Evolutionary conservation across 345 rosid species (phyloP), one percentile per base, ranked within the genome.

Genomic region (Excoecaria cochinchinensis): DNA sequence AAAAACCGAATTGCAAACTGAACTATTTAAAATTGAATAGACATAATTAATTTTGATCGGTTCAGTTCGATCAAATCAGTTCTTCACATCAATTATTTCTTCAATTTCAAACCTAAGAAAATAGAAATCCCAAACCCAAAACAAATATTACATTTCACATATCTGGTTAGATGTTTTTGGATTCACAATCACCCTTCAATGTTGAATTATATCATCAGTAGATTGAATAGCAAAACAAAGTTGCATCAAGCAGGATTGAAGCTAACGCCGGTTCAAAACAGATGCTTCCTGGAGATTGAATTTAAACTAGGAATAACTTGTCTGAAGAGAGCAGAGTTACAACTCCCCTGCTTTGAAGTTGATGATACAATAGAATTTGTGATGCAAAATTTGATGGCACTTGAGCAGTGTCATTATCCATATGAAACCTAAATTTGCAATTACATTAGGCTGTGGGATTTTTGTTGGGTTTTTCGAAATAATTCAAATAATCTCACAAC

Each of bases 381-480:
- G 8, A 38, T 77, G 5, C 72, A 68, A 14, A 77, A 77, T 55
- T 13, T 72, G 14, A 77, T 77, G 72, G 80, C 80, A 0, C 42
- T 63, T 3, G 72, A 77, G 67, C 58, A 52, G 25, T 71, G 70
- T 24, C 76, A 77, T 22, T 71, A 65, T 39, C 67, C 71, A 2
- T 8, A 21, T 0, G 52, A 72, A 24, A 67, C 72, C 3, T 58
- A 66, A n/a, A 47, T 72, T 0, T 71, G 76, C 76, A 39, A 47
- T 38, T 72, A 55, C 52, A 12, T 66, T 19, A 7, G 19, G 22
- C 40, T 71, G 4, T 40, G n/a, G 71, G 66, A 50, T 31, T 31
- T 31, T 31, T n/a, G n/a, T n/a, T n/a, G n/a, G n/a, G n/a, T n/a
- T n/a, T n/a, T n/a, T n/a, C n/a, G n/a, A n/a, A n/a, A n/a, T n/a